Conservation (phyloP, 306 rosid genomes). For the Dryas octopetala region DNA sequence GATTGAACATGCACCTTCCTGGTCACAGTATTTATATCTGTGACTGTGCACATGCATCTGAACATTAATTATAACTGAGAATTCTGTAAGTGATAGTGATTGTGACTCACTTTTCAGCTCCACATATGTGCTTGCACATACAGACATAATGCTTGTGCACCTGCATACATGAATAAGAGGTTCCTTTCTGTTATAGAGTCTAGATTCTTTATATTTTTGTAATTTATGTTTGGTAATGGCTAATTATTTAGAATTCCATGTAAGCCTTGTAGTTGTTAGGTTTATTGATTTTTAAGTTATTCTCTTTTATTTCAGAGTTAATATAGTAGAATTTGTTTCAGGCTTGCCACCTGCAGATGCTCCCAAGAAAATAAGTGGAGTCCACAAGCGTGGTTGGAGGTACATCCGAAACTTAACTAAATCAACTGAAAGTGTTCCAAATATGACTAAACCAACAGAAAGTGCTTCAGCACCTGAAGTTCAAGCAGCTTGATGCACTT, state of each 20-base stretch:
- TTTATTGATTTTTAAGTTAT: slow-evolving; percentile 2
- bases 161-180: neutral
- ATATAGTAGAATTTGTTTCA: slow-evolving; percentile 42
- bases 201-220: neutral
- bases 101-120: neutral
- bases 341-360: slow-evolving; percentile 67
- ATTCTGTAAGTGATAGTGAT: neutral
- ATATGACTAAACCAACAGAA: slow-evolving; percentile 40
- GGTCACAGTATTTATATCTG: neutral
- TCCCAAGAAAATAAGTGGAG: slow-evolving; percentile 93
- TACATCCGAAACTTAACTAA: slow-evolving; percentile 53
- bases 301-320: neutral
- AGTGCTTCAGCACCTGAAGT: slow-evolving; percentile 46
- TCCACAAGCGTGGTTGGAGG: slow-evolving; percentile 97
- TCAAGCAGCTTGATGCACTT: slow-evolving; percentile 49
- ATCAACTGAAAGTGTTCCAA: slow-evolving; percentile 39
- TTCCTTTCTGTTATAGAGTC: neutral
- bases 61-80: neutral
- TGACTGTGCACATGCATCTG: neutral
- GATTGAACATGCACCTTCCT: neutral
- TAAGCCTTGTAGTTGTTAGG: neutral
- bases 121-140: neutral
- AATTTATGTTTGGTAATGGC: neutral
- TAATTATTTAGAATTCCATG: neutral
- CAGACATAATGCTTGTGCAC: neutral